These are phyloP conservation scores for Mucor piriformis DNA, from an alignment of 371 early-diverging fungal genomes.

Conservation along the genomic window DNA sequence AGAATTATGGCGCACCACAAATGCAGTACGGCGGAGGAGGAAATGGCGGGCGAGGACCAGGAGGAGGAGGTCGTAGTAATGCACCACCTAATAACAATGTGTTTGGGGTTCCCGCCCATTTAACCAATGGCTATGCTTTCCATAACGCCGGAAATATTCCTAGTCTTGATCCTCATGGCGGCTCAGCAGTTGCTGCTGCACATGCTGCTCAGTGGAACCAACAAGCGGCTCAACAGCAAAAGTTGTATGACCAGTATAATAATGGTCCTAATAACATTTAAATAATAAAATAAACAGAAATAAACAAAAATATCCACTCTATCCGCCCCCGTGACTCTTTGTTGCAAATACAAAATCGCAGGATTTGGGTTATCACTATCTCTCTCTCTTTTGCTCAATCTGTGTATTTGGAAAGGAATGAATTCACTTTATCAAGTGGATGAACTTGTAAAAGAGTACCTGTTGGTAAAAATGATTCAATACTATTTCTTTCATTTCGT, in stretches of 20 bases:
- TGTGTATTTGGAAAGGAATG: conserved; percentile 33
- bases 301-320: background rate
- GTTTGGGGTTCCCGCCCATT: conserved; percentile 22
- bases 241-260: conserved; percentile 27
- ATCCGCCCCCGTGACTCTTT: no score
- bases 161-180: conserved; percentile 23
- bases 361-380: background rate
- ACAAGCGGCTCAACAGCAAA: conserved; percentile 25
- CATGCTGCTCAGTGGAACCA: conserved; percentile 30
- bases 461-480: conserved; percentile 53
- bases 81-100: conserved; percentile 13
- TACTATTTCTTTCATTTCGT: background rate
- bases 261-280: conserved; percentile 21
- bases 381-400: background rate
- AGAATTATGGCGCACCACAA: conserved; percentile 15
- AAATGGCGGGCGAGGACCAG: conserved; percentile 4
- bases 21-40: conserved; percentile 11
- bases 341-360: no score
- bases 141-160: conserved; percentile 16
- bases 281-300: conserved; percentile 7
- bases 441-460: conserved; percentile 72
- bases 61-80: conserved; percentile 14
- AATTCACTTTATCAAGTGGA: conserved; percentile 69
- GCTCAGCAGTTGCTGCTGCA: conserved; percentile 17
- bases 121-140: conserved; percentile 28